Evolutionary conservation across 1,284 basidiomycete species (phyloP), one percentile per base, ranked within the genome.

Genomic region (Bondarzewia mesenterica): DNA sequence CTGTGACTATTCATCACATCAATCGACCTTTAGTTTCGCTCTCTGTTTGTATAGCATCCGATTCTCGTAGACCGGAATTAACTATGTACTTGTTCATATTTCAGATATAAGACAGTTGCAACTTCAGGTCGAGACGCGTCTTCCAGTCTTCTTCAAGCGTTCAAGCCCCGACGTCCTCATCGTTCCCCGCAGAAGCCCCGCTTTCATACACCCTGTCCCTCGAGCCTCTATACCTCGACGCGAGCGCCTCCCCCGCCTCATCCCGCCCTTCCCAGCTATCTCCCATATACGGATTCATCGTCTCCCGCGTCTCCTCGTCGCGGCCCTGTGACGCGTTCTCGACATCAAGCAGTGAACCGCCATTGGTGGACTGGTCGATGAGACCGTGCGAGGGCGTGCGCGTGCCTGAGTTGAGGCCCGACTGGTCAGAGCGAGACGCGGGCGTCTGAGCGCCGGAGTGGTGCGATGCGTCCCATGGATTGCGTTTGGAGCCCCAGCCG

Each of bases 291-390:
- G 61, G 60, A 47, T 59, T 59, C 50, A 61, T 37, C 29, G 57
- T 42, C 46, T 50, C 52, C 36, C 62, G 57, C 12, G 61, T 43
- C 8, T 51, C 26, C 37, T 46, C 42, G 50, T 65, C 65, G 23
- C 42, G n/a, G 18, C 61, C 64, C 50, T 64, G 62, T 51, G 57
- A 53, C 10, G 60, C 61, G 47, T 64, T 63, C 32, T 58, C 52
- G 16, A 61, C 43, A 36, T 53, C 42, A 5, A 46, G 50, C 15
- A 63, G 48, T 14, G 55, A 53, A 8, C 58, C 57, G 42, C 60
- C 60, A 27, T 44, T 55, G 22, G 44, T 44, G 7, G 62, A 59
- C 44, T 63, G 63, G 48, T 58, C 56, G 42, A 61, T 46, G 7
- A 62, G 56, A 5, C 56, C 56, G 4, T 47, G 22, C 15, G 48